Evolutionary conservation across 306 rosid genomes (phyloP).

Genomic region (Castanospermum australe): DNA sequence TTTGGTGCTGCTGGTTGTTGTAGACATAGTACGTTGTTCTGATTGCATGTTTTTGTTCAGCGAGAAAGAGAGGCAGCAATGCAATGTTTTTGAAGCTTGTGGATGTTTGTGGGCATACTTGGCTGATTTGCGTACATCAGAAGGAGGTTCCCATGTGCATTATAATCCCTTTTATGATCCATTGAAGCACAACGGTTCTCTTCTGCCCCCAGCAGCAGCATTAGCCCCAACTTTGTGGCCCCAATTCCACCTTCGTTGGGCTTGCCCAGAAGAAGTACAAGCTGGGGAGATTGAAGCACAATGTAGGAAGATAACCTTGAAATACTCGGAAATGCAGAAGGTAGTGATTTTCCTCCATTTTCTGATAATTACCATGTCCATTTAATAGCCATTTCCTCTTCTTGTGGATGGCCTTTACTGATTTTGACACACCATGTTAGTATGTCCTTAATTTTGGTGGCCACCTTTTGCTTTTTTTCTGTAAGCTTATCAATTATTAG

Average conservation of each 20-base stretch:
- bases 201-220: slow-evolving; percentile 93
- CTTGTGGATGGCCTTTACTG: not conserved
- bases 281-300: slow-evolving; percentile 75
- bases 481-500: slow-evolving; percentile 11
- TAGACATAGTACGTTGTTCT: slow-evolving; percentile 26
- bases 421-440: not conserved
- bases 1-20: not conserved
- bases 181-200: slow-evolving; percentile 50
- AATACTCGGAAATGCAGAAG: slow-evolving; percentile 72
- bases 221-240: slow-evolving; percentile 98
- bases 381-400: not conserved
- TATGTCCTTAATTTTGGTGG: not conserved
- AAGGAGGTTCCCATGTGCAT: slow-evolving; percentile 75
- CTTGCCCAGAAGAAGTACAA: slow-evolving; percentile 83
- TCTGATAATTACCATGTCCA: not conserved
- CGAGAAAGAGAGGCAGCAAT: slow-evolving; percentile 86
- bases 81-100: slow-evolving; percentile 69
- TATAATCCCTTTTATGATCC: slow-evolving; percentile 83
- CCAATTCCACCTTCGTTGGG: slow-evolving; percentile 93
- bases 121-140: slow-evolving; percentile 67
- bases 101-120: slow-evolving; percentile 94
- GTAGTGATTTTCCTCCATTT: slow-evolving; percentile 39
- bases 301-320: slow-evolving; percentile 60
- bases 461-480: not conserved
- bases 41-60: slow-evolving; percentile 42